Percentiles rank a stretch among this genome's conserved stretches.
phyloP scores from a whole-genome alignment of 1,284 basidiomycete species.

The Apiotrichum gamsii region DNA sequence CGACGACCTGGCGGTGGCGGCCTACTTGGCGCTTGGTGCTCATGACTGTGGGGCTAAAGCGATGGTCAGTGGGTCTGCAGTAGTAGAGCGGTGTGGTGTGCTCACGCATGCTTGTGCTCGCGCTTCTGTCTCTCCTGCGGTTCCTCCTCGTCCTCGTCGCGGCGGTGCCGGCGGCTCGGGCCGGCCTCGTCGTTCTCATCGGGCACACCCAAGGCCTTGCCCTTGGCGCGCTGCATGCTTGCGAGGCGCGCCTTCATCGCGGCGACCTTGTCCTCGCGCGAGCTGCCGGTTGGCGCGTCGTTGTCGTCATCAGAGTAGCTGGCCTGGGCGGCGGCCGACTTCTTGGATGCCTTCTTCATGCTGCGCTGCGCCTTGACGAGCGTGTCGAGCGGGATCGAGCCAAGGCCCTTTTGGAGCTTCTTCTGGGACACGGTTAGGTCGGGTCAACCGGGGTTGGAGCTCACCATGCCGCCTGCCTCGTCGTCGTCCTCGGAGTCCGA shows the following conservation, averaged over 20 bases:
- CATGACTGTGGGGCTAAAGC: slow-evolving; percentile 68
- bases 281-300: background rate
- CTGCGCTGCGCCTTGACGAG: slow-evolving; percentile 40
- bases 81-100: slow-evolving; percentile 15
- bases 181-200: slow-evolving; percentile 17
- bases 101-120: slow-evolving; percentile 81
- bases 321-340: slow-evolving; percentile 8
- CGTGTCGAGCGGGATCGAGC: slow-evolving; percentile 43
- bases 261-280: slow-evolving; percentile 21
- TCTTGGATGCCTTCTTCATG: slow-evolving; percentile 14
- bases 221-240: slow-evolving; percentile 37
- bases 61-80: too few relatives aligned
- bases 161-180: slow-evolving; percentile 10
- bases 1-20: slow-evolving; percentile 67
- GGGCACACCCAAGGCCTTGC: slow-evolving; percentile 21
- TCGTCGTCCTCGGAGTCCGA: slow-evolving; percentile 17
- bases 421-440: slow-evolving; percentile 3
- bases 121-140: slow-evolving; percentile 56
- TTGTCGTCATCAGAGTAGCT: slow-evolving; percentile 12
- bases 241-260: slow-evolving; percentile 36
- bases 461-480: slow-evolving; percentile 20
- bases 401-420: slow-evolving; percentile 11
- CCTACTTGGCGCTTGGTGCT: slow-evolving; percentile 82
- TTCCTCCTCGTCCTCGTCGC: slow-evolving; percentile 39
- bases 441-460: slow-evolving; percentile 7